Conservation (phyloP, 257 asterid species). For the Voacanga thouarsii region DNA sequence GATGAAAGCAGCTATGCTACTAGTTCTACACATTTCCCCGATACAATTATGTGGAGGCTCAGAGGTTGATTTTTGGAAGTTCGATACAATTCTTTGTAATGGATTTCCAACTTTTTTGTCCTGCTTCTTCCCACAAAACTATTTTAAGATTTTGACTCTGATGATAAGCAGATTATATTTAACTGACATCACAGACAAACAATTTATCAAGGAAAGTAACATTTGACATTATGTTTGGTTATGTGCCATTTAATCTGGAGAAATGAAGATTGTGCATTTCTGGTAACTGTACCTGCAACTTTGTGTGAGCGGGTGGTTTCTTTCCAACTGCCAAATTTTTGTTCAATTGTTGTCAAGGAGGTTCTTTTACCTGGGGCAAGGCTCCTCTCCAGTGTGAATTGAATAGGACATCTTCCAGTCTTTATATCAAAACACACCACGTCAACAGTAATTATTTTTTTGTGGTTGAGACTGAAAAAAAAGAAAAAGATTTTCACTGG, state of each 20-base stretch:
- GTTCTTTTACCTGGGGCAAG: neutral
- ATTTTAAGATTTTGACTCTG: neutral
- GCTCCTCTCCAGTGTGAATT: no score
- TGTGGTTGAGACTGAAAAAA: no score
- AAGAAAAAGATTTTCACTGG: no score
- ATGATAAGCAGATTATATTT: neutral
- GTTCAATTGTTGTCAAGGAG: neutral
- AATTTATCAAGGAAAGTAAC: neutral
- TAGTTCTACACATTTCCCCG: neutral
- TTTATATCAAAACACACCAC: no score
- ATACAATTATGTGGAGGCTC: neutral
- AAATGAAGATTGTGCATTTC: neutral
- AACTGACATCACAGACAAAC: neutral
- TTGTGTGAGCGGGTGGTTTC: neutral
- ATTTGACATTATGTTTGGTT: neutral
- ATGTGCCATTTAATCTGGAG: neutral
- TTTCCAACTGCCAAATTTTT: neutral
- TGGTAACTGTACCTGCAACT: neutral
- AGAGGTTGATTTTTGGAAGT: neutral
- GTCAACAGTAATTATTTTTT: no score
- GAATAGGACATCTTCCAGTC: no score
- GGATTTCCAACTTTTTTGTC: neutral
- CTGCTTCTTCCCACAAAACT: neutral
- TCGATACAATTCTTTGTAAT: neutral
- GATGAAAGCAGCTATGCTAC: neutral